Evolutionary conservation across 805 yeast genomes (phyloP), one percentile per base, ranked within the genome.

Genomic region (Blastobotrys parvus): DNA sequence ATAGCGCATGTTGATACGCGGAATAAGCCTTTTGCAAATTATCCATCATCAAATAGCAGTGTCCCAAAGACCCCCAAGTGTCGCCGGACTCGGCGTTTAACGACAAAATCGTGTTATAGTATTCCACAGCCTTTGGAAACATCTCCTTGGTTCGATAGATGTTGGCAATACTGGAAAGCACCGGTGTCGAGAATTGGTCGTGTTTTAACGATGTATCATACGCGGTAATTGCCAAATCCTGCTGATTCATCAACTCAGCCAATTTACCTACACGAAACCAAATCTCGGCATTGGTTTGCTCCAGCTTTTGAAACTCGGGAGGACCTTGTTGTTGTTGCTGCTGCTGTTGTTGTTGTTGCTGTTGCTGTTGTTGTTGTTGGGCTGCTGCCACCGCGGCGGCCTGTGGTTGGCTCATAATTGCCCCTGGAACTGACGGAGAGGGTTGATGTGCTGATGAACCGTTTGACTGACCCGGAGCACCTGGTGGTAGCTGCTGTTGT

Each of bases 41-140:
- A 63, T 92, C 98, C 61, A 89, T 69, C 96, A 92, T 92, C 54
- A 92, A 69, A 60, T 88, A 92, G 67, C 98, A 92, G 65, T 92
- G 97, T 42, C 98, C 67, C 55, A 89, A 68, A 13, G 90, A 74
- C 0, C 97, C 97, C 97, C 98, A 92, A 30, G 94, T 86, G 55
- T 90, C 97, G 45, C 97, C 96, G 54, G 87, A 80, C 59, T 85
- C 90, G 17, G 88, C 90, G 55, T 81, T 78, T 42, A 83, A 72
- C 43, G 82, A 75, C 44, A 92, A 66, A 4, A 95, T 94, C 53
- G 87, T 75, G 63, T 90, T 94, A 65, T 87, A 90, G 49, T 87
- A 74, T 61, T 92, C 97, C 11, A 95, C 94, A 13, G 97, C 97
- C 61, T 87, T 86, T 52, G 86, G 83, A 56, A 88, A 92, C 62